These are phyloP conservation scores for Bruguiera sexangula DNA, from an alignment of 345 rosid genomes.

Conservation along the genomic window DNA sequence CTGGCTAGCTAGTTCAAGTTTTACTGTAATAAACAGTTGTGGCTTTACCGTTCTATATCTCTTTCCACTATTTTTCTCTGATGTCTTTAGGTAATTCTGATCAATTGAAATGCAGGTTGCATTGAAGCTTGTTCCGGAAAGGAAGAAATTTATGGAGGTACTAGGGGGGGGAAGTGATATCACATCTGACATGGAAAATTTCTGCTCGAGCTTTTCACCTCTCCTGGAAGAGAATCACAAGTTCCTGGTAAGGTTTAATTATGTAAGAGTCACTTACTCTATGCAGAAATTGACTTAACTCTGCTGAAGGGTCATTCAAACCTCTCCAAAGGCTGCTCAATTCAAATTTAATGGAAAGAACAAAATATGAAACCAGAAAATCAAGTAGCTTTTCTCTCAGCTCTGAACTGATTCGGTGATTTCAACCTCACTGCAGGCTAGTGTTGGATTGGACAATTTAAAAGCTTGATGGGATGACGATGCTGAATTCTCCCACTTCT, in stretches of 20 bases:
- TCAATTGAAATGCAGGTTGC: slow-evolving; percentile 13
- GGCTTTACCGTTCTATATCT: not conserved
- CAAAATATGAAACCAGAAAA: no score
- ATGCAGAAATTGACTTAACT: no score
- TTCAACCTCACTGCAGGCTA: slow-evolving; percentile 14
- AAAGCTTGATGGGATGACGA: slow-evolving; percentile 4
- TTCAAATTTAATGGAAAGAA: no score
- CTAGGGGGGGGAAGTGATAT: slow-evolving; percentile 9
- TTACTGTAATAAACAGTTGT: slow-evolving; percentile 6
- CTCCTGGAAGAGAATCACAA: slow-evolving; percentile 23
- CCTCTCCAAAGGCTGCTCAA: no score
- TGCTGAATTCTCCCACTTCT: not conserved
- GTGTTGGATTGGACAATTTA: slow-evolving; percentile 25
- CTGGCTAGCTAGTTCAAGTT: slow-evolving; percentile 28
- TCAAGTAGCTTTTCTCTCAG: no score
- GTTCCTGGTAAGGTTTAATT: slow-evolving; percentile 13
- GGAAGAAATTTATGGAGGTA: slow-evolving; percentile 26
- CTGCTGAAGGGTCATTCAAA: no score
- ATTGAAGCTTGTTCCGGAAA: slow-evolving; percentile 26
- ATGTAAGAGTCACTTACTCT: no score
- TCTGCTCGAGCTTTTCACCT: slow-evolving; percentile 18
- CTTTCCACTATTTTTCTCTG: not conserved
- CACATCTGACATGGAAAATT: slow-evolving; percentile 16
- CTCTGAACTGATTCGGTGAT: not conserved
- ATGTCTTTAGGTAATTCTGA: no score